Base-by-base conservation (phyloP, 371 early-diverging fungal genomes). In the Mycotypha africana region DNA sequence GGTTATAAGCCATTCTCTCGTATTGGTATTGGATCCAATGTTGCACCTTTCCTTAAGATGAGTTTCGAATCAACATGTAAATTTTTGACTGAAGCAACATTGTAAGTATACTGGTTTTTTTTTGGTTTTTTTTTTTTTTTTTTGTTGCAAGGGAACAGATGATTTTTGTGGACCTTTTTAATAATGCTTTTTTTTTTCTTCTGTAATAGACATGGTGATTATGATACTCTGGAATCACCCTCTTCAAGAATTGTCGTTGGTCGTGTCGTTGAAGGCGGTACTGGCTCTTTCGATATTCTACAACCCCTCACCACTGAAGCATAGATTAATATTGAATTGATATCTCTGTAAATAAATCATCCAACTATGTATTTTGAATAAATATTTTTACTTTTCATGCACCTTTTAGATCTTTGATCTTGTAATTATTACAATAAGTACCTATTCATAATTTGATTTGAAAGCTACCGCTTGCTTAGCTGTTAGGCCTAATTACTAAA, bases 1-100 rank as follows among this genome's bases (percentile, higher is more conserved):
- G 95, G 91, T 4, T 97, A 91, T 78, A 95, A 93, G 58, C 91
- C 98, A 15, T 96, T 97, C 79, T 96, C 93, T 76, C 88, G 97
- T 37, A 87, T 86, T 51, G 93, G 95, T 59, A 91, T 98, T 66
- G 81, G 78, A 31, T 88, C 92, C 15, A 94, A 89, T 53, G 84
- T 92, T 8, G 83, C 92, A 23, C 99, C 99, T 8, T 93, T 98
- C 70, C 76, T 91, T 26, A 92, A 97, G 74, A 97, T 98, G 99
- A 86, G 87, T 60, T 98, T 89, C 67, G 99, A 98, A 59, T 91
- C 93, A 26, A 96, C 99, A 9, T 90, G 91, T 49, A 75, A 81
- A 47, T 97, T 97, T 86, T 75, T 98, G 68, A 93, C 89, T 10
- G 85, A 91, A 38, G 89, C 98, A 2, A 85, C 91, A 0, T 71